These are phyloP conservation scores for Claviceps digitariae DNA, from an alignment of 2,329 filamentous ascomycete species.

Conservation along the genomic window DNA sequence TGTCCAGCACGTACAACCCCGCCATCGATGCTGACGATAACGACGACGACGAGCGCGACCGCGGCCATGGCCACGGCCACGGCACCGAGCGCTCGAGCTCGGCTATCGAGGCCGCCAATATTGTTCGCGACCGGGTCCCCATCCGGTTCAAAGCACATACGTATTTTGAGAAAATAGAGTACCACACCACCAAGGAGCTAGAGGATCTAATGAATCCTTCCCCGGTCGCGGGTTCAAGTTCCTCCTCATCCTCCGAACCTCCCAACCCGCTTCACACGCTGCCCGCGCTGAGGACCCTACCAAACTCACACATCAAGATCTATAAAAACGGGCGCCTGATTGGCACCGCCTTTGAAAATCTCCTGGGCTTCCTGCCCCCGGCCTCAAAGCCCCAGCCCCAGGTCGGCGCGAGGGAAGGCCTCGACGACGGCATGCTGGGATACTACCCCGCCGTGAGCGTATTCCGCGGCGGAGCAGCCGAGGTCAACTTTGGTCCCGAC, in stretches of 20 bases:
- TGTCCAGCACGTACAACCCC: slow-evolving; percentile 77
- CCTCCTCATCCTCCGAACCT: slow-evolving; percentile 35
- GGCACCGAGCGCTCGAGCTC: slow-evolving; percentile 26
- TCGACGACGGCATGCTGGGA: slow-evolving; percentile 89
- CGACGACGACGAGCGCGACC: slow-evolving; percentile 21
- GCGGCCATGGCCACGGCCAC: too few relatives aligned
- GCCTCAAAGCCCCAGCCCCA: slow-evolving; percentile 63
- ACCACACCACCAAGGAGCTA: slow-evolving; percentile 74
- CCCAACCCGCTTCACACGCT: slow-evolving; percentile 61
- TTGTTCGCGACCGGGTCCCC: slow-evolving; percentile 88
- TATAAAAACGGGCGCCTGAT: slow-evolving; percentile 86
- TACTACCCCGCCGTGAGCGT: slow-evolving; percentile 92
- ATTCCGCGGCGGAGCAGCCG: slow-evolving; percentile 79
- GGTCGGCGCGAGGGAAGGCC: slow-evolving; percentile 66
- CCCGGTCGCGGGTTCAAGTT: slow-evolving; percentile 26
- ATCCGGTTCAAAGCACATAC: slow-evolving; percentile 89
- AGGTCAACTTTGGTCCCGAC: slow-evolving; percentile 86
- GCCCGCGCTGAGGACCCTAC: slow-evolving; percentile 71
- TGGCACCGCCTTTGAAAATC: slow-evolving; percentile 76
- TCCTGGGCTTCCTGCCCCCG: slow-evolving; percentile 83
- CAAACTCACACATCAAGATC: slow-evolving; percentile 71
- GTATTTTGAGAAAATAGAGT: slow-evolving; percentile 88
- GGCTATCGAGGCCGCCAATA: slow-evolving; percentile 54
- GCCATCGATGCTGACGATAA: slow-evolving; percentile 56
- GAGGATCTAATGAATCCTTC: slow-evolving; percentile 70